Evolutionary conservation across 768 basidiomycete genomes (phyloP).

Genomic region (Cyclocybe cylindracea): DNA sequence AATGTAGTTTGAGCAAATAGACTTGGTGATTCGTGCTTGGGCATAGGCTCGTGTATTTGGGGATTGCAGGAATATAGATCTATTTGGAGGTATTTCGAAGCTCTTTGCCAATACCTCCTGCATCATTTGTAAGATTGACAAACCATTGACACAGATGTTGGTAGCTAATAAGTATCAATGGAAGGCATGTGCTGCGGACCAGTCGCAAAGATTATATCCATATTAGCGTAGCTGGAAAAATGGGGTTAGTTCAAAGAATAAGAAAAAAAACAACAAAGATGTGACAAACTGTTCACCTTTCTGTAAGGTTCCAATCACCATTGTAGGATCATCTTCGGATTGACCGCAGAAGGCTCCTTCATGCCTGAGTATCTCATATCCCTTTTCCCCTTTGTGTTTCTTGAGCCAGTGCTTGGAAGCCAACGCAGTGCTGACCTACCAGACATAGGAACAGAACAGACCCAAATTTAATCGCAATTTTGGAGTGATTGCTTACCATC

Average conservation of each 20-base stretch:
- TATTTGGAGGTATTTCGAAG: background rate
- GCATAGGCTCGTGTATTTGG: conserved; percentile 31
- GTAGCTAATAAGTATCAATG: conserved; percentile 19
- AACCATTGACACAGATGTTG: conserved; percentile 29
- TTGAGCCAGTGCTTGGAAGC: conserved; percentile 23
- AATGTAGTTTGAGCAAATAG: conserved; percentile 24
- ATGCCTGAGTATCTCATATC: conserved; percentile 25
- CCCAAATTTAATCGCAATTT: conserved; percentile 21
- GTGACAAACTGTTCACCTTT: conserved; percentile 27
- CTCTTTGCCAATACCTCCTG: background rate
- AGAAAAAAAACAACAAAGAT: background rate
- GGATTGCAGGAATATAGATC: conserved; percentile 18
- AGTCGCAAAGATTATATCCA: conserved; percentile 24
- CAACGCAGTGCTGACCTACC: conserved; percentile 29
- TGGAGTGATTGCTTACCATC: conserved; percentile 18
- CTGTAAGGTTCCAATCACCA: conserved; percentile 29
- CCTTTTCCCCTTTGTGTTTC: conserved; percentile 20
- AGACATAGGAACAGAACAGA: too few relatives aligned
- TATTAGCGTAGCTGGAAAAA: conserved; percentile 23
- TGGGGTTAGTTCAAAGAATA: background rate
- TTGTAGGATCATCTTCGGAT: conserved; percentile 20
- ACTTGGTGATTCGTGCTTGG: conserved; percentile 21
- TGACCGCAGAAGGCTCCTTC: conserved; percentile 20
- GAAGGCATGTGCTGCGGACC: background rate
- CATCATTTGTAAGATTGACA: conserved; percentile 19